phyloP scores from a whole-genome alignment of 768 basidiomycete species.

The Lactarius deliciosus region DNA sequence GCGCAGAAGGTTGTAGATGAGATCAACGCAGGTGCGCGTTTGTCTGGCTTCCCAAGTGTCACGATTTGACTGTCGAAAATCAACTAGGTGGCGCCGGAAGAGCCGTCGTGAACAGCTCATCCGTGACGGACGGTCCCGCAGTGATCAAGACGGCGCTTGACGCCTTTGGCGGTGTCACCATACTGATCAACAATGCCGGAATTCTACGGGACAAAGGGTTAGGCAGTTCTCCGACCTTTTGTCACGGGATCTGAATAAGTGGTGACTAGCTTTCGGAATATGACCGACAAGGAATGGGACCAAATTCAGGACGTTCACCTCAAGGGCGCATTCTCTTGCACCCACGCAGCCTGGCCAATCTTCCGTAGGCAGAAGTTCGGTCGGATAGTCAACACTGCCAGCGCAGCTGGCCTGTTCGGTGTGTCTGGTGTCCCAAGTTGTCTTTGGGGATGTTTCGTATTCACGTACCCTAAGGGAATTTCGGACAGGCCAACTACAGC shows the following conservation, averaged over 20 bases:
- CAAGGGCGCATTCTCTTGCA: constrained; percentile 90
- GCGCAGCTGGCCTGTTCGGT: constrained; percentile 94
- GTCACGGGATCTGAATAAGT: background rate
- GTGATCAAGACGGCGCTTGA: constrained; percentile 86
- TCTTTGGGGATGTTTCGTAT: background rate
- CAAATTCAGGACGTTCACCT: constrained; percentile 86
- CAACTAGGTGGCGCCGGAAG: constrained; percentile 66
- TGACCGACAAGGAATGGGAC: constrained; percentile 94
- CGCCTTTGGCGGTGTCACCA: constrained; percentile 78
- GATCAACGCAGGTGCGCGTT: constrained; percentile 69
- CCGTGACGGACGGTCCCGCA: constrained; percentile 80
- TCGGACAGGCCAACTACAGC: constrained; percentile 97
- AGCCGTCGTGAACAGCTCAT: constrained; percentile 84
- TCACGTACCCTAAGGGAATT: constrained; percentile 60
- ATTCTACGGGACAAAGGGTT: constrained; percentile 82
- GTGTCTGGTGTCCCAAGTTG: background rate
- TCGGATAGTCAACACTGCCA: constrained; percentile 90
- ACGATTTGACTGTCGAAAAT: background rate
- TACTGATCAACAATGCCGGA: constrained; percentile 95
- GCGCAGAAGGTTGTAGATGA: constrained; percentile 92
- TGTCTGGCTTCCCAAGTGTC: background rate
- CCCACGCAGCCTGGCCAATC: constrained; percentile 93
- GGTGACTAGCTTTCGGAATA: constrained; percentile 82
- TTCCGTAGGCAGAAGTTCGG: constrained; percentile 96
- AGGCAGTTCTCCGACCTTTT: constrained; percentile 27